Conservation (phyloP, 495 filamentous ascomycete genomes). For the Clohesyomyces aquaticus region DNA sequence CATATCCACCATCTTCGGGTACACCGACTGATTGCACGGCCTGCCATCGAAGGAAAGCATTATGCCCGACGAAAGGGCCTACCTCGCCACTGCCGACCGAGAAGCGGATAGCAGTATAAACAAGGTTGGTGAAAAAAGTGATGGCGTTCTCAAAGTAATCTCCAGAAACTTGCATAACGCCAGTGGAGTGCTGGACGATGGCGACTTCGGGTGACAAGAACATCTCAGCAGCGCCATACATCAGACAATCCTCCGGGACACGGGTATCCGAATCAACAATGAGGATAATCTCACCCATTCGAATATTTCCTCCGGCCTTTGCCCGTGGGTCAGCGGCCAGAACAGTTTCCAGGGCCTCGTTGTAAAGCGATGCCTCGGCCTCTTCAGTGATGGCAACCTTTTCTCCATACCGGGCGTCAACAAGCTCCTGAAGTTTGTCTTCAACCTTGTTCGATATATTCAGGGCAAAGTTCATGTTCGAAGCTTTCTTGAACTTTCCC, state of each 20-base stretch:
- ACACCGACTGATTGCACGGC: slow-evolving; percentile 41
- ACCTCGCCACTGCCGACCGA: slow-evolving; percentile 50
- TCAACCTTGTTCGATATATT: slow-evolving; percentile 77
- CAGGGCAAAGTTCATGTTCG: slow-evolving; percentile 80
- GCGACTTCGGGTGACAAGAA: slow-evolving; percentile 77
- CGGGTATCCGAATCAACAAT: slow-evolving; percentile 77
- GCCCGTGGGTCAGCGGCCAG: slow-evolving; percentile 67
- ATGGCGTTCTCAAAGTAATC: slow-evolving; percentile 50
- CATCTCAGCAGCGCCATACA: slow-evolving; percentile 80
- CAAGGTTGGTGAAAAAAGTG: slow-evolving; percentile 53
- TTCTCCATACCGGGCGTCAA: slow-evolving; percentile 53
- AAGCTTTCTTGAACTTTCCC: slow-evolving; percentile 70
- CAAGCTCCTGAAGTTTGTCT: slow-evolving; percentile 56
- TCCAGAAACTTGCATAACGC: slow-evolving; percentile 73
- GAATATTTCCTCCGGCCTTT: slow-evolving; percentile 80
- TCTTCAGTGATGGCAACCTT: slow-evolving; percentile 67
- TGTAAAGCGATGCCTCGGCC: slow-evolving; percentile 71
- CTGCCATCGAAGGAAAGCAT: slow-evolving; percentile 46
- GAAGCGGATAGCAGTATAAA: slow-evolving; percentile 51
- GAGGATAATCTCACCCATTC: slow-evolving; percentile 79
- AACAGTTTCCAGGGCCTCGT: slow-evolving; percentile 60
- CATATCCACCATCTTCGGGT: slow-evolving; percentile 43
- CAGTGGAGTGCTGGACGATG: slow-evolving; percentile 80
- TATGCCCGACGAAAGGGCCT: slow-evolving; percentile 49
- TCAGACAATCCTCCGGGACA: slow-evolving; percentile 69